Conservation (phyloP, 441 rosid genomes). For the Brassica balearica region DNA sequence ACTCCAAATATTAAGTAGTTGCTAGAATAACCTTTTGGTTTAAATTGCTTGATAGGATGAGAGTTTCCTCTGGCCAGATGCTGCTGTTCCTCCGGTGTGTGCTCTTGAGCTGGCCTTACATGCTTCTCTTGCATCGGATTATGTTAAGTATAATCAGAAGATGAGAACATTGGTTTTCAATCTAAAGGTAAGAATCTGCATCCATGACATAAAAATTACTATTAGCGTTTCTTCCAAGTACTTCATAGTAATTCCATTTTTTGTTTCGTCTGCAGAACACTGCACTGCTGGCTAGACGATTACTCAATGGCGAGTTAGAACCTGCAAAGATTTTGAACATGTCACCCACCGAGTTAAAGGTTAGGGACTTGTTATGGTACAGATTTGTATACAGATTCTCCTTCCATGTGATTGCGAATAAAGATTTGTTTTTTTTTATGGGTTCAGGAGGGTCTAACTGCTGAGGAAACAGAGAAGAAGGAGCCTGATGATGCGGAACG, state of each 20-base stretch:
- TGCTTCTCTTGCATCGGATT: constrained; percentile 73
- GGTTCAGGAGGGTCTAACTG: constrained; percentile 87
- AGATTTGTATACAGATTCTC: constrained; percentile 9
- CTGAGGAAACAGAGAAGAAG: constrained; percentile 75
- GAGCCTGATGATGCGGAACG: constrained; percentile 85
- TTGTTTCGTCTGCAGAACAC: constrained; percentile 57
- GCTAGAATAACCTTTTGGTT: constrained; percentile 26
- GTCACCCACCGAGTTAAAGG: constrained; percentile 94
- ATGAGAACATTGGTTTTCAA: constrained; percentile 83
- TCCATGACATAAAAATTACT: constrained; percentile 4
- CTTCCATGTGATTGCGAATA: constrained; percentile 11
- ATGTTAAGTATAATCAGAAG: constrained; percentile 89
- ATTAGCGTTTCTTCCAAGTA: not conserved
- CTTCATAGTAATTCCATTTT: not conserved
- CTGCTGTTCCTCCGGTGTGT: constrained; percentile 74
- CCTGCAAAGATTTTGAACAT: constrained; percentile 82
- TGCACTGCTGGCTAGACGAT: constrained; percentile 68
- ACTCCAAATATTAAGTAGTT: constrained; percentile 17
- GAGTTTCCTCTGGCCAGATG: constrained; percentile 85
- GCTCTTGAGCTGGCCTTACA: constrained; percentile 91
- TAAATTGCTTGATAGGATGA: constrained; percentile 52
- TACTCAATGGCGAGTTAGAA: constrained; percentile 81
- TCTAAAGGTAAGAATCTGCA: constrained; percentile 68
- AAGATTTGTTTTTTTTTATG: constrained; percentile 14
- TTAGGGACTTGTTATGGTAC: constrained; percentile 28